Conservation (phyloP, 2,329 filamentous ascomycete genomes). For the Podosphaera fusca region DNA sequence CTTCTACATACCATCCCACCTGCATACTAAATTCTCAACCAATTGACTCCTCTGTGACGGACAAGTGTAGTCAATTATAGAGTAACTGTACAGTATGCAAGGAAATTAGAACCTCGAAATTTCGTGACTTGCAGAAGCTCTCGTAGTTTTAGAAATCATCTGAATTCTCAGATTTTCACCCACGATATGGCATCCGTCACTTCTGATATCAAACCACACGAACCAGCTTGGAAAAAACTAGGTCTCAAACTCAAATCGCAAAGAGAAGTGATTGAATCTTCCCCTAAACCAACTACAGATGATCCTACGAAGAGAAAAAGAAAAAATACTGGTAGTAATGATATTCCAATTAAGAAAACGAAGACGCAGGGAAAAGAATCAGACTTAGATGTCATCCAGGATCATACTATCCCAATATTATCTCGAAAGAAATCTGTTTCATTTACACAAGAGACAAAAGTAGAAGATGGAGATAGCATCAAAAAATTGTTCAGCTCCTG, state of each 20-base stretch:
- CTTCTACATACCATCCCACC: too few relatives aligned
- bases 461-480: slow-evolving; percentile 29
- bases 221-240: slow-evolving; percentile 2
- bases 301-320: slow-evolving; percentile 12
- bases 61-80: background rate
- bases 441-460: slow-evolving; percentile 40
- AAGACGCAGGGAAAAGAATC: slow-evolving; percentile 7
- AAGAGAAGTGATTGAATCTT: slow-evolving; percentile 15
- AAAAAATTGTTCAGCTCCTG: slow-evolving; percentile 28
- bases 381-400: slow-evolving; percentile 3
- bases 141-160: background rate
- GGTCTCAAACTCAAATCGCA: slow-evolving; percentile 24
- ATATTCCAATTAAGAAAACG: slow-evolving; percentile 10
- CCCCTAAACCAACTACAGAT: slow-evolving; percentile 5
- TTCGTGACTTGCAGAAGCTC: background rate
- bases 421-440: slow-evolving; percentile 32
- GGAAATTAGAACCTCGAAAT: too few relatives aligned
- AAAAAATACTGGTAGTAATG: slow-evolving; percentile 5
- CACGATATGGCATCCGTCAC: background rate
- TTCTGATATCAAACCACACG: background rate
- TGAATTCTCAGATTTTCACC: background rate
- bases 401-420: slow-evolving; percentile 11
- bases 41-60: background rate
- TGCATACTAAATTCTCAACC: too few relatives aligned
- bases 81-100: background rate